Base-by-base conservation (phyloP, 306 rosid genomes). In the Lathyrus sativus region DNA sequence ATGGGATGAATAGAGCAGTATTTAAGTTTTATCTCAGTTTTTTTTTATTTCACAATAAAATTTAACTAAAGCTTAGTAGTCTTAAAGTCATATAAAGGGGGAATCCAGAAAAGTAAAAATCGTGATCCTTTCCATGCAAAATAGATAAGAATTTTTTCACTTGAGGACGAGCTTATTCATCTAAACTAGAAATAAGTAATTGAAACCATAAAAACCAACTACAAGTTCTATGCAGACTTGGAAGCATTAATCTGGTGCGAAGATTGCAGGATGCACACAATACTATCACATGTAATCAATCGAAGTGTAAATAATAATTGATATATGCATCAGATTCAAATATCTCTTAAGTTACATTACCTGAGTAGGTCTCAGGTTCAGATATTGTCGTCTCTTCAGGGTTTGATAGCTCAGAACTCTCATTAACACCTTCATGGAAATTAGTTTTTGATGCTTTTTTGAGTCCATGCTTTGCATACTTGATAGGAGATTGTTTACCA, bases 401-500 rank as follows among this genome's bases (percentile, higher is more conserved):
- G 80, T 84, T 72, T 14, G 89, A 78, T 31, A 84, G 67, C 26
- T 87, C 87, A 63, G 85, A 85, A 73, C 83, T 84, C 78, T 76
- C 99, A 69, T 80, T 85, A 63, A 78, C 86, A 68, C 76, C 83
- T 46, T 81, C 81, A 62, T 57, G 70, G 41, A 76, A 57, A 63
- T 79, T 80, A 59, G 59, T 75, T 72, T 71, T 78, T 31, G 86
- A 83, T 59, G 63, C 77, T 7, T 78, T 85, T 72, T 78, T 90
- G 61, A 61, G 82, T 62, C 83, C 79, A 15, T 9, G 72, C 66
- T 81, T 85, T 35, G 41, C 62, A 67, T 43, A 78, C 79, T 84
- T 88, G 74, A 77, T 84, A 1, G 88, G 91, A 41, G 91, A 79
- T 80, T 82, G 74, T 78, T 82, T 87, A 39, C 92, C 79, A 67